These are phyloP conservation scores for Przewalskia tangutica DNA, from an alignment of 257 asterid species.

Conservation along the genomic window DNA sequence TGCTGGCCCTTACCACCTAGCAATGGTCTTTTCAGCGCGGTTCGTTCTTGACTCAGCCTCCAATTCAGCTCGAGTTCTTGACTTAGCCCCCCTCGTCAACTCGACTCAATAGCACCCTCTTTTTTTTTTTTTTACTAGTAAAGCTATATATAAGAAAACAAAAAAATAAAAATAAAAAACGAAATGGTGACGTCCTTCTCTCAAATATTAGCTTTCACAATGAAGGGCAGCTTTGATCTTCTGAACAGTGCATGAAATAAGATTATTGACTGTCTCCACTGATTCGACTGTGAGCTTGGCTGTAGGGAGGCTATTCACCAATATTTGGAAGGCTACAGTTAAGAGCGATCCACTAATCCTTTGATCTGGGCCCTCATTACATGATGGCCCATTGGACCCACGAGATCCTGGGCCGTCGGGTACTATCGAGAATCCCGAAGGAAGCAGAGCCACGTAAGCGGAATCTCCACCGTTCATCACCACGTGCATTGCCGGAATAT, in stretches of 20 bases:
- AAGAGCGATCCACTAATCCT: constrained; percentile 61
- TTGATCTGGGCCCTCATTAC: constrained; percentile 19
- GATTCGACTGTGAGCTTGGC: constrained; percentile 85
- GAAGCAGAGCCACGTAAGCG: constrained; percentile 73
- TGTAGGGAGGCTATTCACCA: constrained; percentile 74
- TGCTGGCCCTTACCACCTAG: constrained; percentile 18
- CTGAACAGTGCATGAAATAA: constrained; percentile 83
- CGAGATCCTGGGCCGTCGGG: constrained; percentile 71
- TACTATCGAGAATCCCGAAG: constrained; percentile 81
- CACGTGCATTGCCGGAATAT: constrained; percentile 79
- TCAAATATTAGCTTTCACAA: constrained; percentile 38
- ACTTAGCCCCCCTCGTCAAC: not conserved
- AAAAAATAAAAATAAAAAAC: not conserved
- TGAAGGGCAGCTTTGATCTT: constrained; percentile 76
- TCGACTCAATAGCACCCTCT: not conserved
- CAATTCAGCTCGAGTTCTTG: no score
- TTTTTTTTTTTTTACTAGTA: not conserved
- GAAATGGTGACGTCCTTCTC: not conserved
- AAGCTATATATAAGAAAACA: not conserved
- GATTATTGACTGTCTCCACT: constrained; percentile 80
- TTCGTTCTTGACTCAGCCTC: constrained; percentile 99
- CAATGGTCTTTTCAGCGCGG: constrained; percentile 43
- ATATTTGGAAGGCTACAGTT: constrained; percentile 80
- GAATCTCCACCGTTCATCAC: constrained; percentile 98
- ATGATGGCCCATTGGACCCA: constrained; percentile 10